Evolutionary conservation across 2,329 filamentous ascomycete species (phyloP), one percentile per base, ranked within the genome.

Genomic region (Didymella exigua): DNA sequence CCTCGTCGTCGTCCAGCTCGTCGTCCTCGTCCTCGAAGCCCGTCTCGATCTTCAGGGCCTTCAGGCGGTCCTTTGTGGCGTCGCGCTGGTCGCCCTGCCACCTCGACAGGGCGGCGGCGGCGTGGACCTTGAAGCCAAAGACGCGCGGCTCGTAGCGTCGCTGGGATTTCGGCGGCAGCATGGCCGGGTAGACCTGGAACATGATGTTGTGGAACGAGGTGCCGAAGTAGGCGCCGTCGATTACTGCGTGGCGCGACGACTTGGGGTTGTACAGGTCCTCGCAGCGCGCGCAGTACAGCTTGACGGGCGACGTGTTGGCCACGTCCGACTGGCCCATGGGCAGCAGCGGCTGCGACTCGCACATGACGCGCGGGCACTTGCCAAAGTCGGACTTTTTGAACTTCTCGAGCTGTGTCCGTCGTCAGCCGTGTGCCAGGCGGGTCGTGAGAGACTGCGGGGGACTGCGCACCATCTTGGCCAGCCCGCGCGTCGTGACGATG

Each of bases 201-300:
- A 99, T 86, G 77, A 99, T 97, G 79, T 97, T 97, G 82, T 97
- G 93, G 82, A 99, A 99, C 2, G 91, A 96, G 42, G 93, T 93
- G 66, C 95, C 95, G 67, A 99, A 99, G 82, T 98, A 99, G 62
- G 95, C 95, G 60, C 95, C 95, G 74, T 99, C 95, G 70, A 99
- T 97, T 55, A 89, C 85, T 45, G 93, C 92, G 77, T 99, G 95
- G 24, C 95, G 91, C 18, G 91, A 93, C 3, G 95, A 98, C 77
- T 99, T 99, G 38, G 95, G 95, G 78, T 98, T 98, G 83, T 99
- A 99, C 56, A 96, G 89, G 75, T 99, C 95, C 82, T 99, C 95
- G 81, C 95, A 99, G 68, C 92, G 91, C 42, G 90, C 88, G 78
- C 95, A 99, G 84, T 96, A 99, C 48, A 99, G 89, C 78, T 97